phyloP scores from a whole-genome alignment of 2,329 filamentous ascomycete species.

The Escovopsis sp. region DNA sequence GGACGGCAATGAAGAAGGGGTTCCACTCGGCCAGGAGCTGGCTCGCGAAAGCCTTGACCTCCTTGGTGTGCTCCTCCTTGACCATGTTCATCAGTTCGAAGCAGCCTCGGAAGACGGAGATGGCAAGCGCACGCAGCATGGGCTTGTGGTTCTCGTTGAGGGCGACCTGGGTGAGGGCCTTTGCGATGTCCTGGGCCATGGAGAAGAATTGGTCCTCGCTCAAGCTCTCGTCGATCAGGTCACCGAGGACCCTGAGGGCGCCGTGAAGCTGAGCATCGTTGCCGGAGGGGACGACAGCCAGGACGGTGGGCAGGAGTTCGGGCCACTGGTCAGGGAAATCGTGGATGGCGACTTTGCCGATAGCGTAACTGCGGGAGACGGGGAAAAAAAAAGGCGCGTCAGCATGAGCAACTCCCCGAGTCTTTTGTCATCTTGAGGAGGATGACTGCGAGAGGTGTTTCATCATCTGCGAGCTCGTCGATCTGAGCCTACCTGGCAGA shows the following conservation, averaged over 20 bases:
- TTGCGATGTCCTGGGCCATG: conserved; percentile 74
- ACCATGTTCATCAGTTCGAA: conserved; percentile 96
- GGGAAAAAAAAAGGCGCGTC: too few relatives aligned
- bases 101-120: conserved; percentile 79
- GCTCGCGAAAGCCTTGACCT: conserved; percentile 80
- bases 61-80: conserved; percentile 77
- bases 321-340: conserved; percentile 96
- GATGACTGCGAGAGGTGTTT: background rate
- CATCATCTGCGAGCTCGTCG: too few relatives aligned
- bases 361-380: conserved; percentile 38
- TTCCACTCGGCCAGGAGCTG: conserved; percentile 74
- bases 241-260: conserved; percentile 71
- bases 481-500: conserved; percentile 56
- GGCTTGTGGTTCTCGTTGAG: conserved; percentile 60
- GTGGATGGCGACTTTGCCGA: conserved; percentile 84
- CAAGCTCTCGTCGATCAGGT: conserved; percentile 85
- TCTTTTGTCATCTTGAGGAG: background rate
- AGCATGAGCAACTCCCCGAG: too few relatives aligned
- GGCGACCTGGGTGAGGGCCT: conserved; percentile 69
- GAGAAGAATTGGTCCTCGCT: conserved; percentile 91
- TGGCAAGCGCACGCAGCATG: conserved; percentile 66
- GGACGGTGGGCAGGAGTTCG: conserved; percentile 65
- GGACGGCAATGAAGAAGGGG: conserved; percentile 69
- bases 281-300: conserved; percentile 62
- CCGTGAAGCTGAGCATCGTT: conserved; percentile 75